Base-by-base conservation (phyloP, 306 rosid species). In the Glycine tomentella region DNA sequence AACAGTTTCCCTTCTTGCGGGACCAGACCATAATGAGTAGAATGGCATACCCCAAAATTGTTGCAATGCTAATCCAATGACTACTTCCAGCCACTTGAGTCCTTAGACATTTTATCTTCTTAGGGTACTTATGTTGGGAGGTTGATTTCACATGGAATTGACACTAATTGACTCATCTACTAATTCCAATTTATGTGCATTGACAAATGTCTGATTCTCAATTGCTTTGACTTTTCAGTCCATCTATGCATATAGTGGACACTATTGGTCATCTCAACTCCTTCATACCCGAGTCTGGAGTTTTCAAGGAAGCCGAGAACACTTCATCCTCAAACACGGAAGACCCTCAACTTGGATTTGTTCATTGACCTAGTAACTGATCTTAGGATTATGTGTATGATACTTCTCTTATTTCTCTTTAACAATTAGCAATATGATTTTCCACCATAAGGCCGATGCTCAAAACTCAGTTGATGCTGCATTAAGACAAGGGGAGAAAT, bases 191-290 rank as follows among this genome's bases (percentile, higher is more conserved):
- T 52, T 45, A 38, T 72, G 31, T 56, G 8, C 45, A 31, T 80
- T 74, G 57, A 53, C 55, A 9, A 71, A 12, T 71, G 34, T 72
- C 83, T 85, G 86, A 84, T 87, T 80, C 31, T 75, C 68, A 3
- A 52, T 84, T 62, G 71, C 48, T 72, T 86, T 87, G 75, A 61
- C 33, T 69, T 87, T 81, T 53, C 92, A 95, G 99, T 87, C 96
- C 61, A 87, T 95, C 79, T 95, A 97, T 74, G 89, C 98, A 13
- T 95, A 93, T 83, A 95, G 99, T 62, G 99, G 99, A 67, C 99
- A 95, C 80, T 95, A 95, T 81, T 89, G 96, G n/a, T 98, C 99
- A 61, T 9, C 90, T 95, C 16, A 85, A 87, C 62, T 53, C 88
- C 72, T 88, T 93, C 82, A 56, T 77, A 45, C 40, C 85, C 1